Conservation (phyloP, 495 filamentous ascomycete genomes). For the Penicillium coprophilum region DNA sequence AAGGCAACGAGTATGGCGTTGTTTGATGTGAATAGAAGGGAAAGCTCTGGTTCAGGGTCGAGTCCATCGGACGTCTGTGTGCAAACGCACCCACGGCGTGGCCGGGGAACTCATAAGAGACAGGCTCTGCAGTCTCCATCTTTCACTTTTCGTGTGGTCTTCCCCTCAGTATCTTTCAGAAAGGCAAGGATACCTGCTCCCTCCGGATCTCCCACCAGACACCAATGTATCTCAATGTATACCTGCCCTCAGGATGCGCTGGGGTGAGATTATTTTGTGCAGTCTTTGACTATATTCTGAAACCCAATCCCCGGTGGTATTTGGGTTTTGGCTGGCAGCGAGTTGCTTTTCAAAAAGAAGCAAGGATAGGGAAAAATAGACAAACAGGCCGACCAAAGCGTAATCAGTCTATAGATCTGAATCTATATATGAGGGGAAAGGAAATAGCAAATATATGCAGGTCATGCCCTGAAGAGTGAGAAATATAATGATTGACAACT, state of each 20-base stretch:
- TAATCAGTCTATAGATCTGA: slow-evolving; percentile 15
- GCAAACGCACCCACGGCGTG: slow-evolving; percentile 40
- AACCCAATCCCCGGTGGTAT: slow-evolving; percentile 2
- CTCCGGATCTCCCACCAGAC: neutral
- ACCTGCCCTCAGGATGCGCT: neutral
- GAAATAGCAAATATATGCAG: slow-evolving; percentile 21
- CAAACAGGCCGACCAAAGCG: slow-evolving; percentile 16
- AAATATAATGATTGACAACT: slow-evolving; percentile 22
- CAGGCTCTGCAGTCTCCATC: slow-evolving; percentile 48
- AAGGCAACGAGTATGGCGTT: slow-evolving; percentile 38
- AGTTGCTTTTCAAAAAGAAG: slow-evolving; percentile 21
- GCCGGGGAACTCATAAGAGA: slow-evolving; percentile 44
- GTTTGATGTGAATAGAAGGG: slow-evolving; percentile 43
- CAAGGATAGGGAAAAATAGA: slow-evolving; percentile 15
- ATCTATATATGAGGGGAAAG: slow-evolving; percentile 13
- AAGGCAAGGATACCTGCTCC: slow-evolving; percentile 7
- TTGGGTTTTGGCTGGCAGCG: slow-evolving; percentile 21
- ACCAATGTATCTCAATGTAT: slow-evolving; percentile 11
- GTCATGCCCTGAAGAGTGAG: slow-evolving; percentile 16
- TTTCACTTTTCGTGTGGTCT: slow-evolving; percentile 4
- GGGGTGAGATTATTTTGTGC: neutral
- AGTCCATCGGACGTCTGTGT: slow-evolving; percentile 41
- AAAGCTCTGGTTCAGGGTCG: slow-evolving; percentile 34
- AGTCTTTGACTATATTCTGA: neutral
- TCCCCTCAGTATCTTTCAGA: neutral